Evolutionary conservation across 371 early-diverging fungal genomes (phyloP), one percentile per base, ranked within the genome.

Genomic region (Cladochytrium tenue): DNA sequence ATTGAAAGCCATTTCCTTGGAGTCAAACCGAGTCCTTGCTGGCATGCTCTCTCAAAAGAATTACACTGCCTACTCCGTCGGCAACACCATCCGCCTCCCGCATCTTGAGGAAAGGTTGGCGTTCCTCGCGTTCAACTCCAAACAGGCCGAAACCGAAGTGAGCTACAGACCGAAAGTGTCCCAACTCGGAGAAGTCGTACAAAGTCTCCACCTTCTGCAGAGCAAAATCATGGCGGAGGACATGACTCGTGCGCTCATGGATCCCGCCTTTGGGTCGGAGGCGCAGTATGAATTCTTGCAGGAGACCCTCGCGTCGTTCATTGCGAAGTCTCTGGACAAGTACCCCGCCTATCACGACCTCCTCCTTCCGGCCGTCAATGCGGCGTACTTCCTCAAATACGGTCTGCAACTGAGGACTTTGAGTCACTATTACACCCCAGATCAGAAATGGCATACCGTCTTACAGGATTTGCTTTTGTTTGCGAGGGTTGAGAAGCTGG

Each of bases 361-460:
- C 23, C 73, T 91, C 0, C 90, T 90, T 50, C 95, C 95, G 3
- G 63, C 90, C 27, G 72, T 83, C 32, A 76, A 89, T 3, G 87
- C 89, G 4, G 76, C 93, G 0, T 86, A 88, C 64, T 89, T 91
- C 64, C 68, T 94, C 73, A 90, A 91, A 71, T 89, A 88, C 72
- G 95, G 93, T 62, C 57, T 94, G 43, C 26, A n/a, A n/a, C n/a
- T n/a, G n/a, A n/a, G n/a, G n/a, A n/a, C n/a, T n/a, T n/a, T n/a
- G n/a, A n/a, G n/a, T n/a, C n/a, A n/a, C n/a, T n/a, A n/a, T n/a
- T n/a, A n/a, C n/a, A n/a, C n/a, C n/a, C n/a, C n/a, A n/a, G n/a
- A n/a, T n/a, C n/a, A n/a, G n/a, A n/a, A n/a, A n/a, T n/a, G n/a
- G n/a, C n/a, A n/a, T n/a, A n/a, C n/a, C n/a, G n/a, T n/a, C n/a